Conservation (phyloP, 371 early-diverging fungal species). For the Apophysomyces sp. region DNA sequence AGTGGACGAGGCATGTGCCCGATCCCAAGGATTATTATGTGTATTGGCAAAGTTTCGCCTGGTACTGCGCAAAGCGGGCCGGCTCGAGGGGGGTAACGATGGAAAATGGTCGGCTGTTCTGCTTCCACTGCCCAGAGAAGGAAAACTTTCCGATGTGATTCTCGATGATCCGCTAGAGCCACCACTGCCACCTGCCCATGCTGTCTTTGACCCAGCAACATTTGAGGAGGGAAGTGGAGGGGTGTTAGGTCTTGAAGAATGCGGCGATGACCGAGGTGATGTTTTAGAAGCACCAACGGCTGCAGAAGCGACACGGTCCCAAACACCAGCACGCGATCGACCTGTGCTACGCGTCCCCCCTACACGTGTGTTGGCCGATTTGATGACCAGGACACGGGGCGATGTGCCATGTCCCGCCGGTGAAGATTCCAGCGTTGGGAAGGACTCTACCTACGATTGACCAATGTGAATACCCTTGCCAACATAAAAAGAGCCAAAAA, state of each 20-base stretch:
- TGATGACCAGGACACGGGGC: constrained; percentile 48
- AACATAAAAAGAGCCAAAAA: constrained; percentile 2
- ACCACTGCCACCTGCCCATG: constrained; percentile 17
- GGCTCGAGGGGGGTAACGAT: constrained; percentile 38
- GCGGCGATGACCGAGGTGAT: constrained; percentile 30
- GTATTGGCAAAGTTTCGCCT: constrained; percentile 20
- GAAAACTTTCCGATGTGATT: constrained; percentile 15
- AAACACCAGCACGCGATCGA: constrained; percentile 40
- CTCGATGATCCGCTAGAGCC: not conserved
- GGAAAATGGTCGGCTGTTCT: constrained; percentile 27
- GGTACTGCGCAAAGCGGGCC: constrained; percentile 31
- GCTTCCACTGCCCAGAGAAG: constrained; percentile 13
- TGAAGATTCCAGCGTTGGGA: constrained; percentile 19
- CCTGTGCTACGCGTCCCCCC: constrained; percentile 26
- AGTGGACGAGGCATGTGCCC: constrained; percentile 11
- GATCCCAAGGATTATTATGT: constrained; percentile 21
- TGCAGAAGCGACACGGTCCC: constrained; percentile 49
- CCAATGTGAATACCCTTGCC: not conserved
- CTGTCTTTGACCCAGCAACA: constrained; percentile 11
- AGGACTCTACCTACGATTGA: constrained; percentile 19
- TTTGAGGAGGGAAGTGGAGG: constrained; percentile 6
- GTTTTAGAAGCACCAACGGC: constrained; percentile 27
- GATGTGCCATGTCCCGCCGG: constrained; percentile 12
- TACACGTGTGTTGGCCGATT: constrained; percentile 47
- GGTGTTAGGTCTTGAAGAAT: constrained; percentile 44